Evolutionary conservation across 371 early-diverging fungal genomes (phyloP).

Genomic region (Mucor saturninus): DNA sequence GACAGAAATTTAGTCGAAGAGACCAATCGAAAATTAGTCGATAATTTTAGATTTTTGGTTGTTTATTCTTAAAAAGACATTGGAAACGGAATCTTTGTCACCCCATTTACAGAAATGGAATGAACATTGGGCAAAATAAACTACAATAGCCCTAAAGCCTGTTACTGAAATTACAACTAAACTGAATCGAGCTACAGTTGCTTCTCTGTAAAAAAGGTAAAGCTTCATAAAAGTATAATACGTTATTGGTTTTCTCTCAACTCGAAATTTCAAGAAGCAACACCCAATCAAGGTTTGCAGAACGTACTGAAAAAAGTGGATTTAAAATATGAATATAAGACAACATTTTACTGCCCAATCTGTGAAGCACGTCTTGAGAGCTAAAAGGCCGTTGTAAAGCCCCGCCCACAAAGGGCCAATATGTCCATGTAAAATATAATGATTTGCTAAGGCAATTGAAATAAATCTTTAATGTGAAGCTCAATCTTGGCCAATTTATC

Average conservation of each 20-base stretch:
- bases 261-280: slow-evolving; percentile 12
- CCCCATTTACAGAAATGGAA: no score
- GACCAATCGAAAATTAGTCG: no score
- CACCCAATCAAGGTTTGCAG: not conserved
- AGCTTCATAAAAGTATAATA: no score
- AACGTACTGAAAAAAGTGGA: slow-evolving; percentile 3
- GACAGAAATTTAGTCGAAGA: no score
- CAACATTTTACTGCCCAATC: not conserved
- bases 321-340: slow-evolving; percentile 8
- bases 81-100: no score
- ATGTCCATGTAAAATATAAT: not conserved
- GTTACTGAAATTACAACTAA: no score
- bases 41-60: no score
- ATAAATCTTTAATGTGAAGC: not conserved
- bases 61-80: no score
- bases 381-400: slow-evolving; percentile 4
- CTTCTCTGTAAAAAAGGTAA: no score
- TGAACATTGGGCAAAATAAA: no score
- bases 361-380: slow-evolving; percentile 3
- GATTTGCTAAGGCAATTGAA: not conserved
- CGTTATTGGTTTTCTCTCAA: slow-evolving; percentile 7
- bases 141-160: no score
- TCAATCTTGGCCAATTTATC: not conserved
- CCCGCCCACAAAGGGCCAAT: not conserved
- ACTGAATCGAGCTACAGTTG: no score